phyloP scores from a whole-genome alignment of 192 early-diverging fungal species.

The Umbelopsis vinacea region DNA sequence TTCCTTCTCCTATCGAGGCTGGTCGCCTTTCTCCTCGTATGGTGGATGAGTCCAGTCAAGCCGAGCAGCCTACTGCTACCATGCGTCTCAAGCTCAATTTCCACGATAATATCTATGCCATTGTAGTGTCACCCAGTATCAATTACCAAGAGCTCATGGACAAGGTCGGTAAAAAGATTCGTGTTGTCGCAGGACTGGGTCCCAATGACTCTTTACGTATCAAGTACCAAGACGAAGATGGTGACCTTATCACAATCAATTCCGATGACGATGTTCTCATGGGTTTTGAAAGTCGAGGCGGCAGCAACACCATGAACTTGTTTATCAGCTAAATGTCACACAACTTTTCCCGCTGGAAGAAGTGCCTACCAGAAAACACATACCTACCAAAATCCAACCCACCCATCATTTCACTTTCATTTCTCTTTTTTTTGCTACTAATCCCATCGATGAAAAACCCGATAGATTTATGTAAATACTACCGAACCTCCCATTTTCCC shows the following conservation, averaged over 20 bases:
- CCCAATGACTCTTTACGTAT: constrained; percentile 67
- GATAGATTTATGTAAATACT: constrained; percentile 22
- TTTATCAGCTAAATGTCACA: constrained; percentile 49
- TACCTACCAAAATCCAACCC: too few species aligned
- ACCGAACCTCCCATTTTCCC: neutral
- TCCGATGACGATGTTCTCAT: constrained; percentile 90
- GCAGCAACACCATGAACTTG: constrained; percentile 54
- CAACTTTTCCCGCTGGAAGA: neutral
- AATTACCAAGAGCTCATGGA: constrained; percentile 77
- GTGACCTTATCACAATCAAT: constrained; percentile 85
- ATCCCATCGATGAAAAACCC: constrained; percentile 13
- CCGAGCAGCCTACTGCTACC: neutral
- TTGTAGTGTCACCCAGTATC: constrained; percentile 81
- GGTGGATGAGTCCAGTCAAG: neutral
- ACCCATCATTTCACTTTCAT: constrained; percentile 5
- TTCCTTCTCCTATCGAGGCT: constrained; percentile 1
- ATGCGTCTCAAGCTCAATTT: constrained; percentile 91
- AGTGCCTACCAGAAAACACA: too few species aligned
- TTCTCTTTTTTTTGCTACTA: neutral
- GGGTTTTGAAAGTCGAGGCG: constrained; percentile 79
- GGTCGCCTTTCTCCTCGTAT: constrained; percentile 9
- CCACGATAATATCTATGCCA: constrained; percentile 85
- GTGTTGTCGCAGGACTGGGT: constrained; percentile 70
- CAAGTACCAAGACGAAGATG: constrained; percentile 93
- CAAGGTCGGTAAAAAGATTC: constrained; percentile 89